phyloP scores from a whole-genome alignment of 495 filamentous ascomycete genomes.

The Saxophila tyrrhenica region DNA sequence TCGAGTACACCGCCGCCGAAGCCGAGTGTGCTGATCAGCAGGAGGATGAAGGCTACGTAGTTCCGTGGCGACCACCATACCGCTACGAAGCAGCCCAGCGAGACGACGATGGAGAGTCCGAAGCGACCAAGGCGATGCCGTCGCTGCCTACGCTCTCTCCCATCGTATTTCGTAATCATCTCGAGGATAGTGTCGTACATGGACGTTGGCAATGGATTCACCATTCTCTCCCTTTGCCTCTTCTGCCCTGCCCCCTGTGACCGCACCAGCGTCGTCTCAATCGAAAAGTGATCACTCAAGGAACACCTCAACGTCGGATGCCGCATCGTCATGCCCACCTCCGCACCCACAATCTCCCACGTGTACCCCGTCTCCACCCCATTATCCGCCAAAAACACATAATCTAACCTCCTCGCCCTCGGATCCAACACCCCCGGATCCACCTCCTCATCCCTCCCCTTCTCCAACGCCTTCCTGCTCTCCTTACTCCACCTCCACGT shows the following conservation, averaged over 20 bases:
- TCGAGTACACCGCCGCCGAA: slow-evolving; percentile 67
- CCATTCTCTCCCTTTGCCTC: slow-evolving; percentile 60
- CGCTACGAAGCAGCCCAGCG: slow-evolving; percentile 59
- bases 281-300: slow-evolving; percentile 85
- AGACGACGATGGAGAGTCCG: slow-evolving; percentile 48
- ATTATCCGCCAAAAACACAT: slow-evolving; percentile 58
- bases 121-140: slow-evolving; percentile 64
- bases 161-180: slow-evolving; percentile 52
- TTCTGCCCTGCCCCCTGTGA: slow-evolving; percentile 54
- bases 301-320: slow-evolving; percentile 76
- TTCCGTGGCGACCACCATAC: slow-evolving; percentile 75
- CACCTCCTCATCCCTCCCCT: slow-evolving; percentile 44
- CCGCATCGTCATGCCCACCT: slow-evolving; percentile 69
- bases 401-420: slow-evolving; percentile 79
- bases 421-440: slow-evolving; percentile 54
- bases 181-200: slow-evolving; percentile 64
- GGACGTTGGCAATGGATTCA: slow-evolving; percentile 31
- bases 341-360: slow-evolving; percentile 57
- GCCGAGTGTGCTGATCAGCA: slow-evolving; percentile 64
- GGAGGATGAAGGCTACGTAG: slow-evolving; percentile 69
- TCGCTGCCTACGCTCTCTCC: slow-evolving; percentile 58
- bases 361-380: slow-evolving; percentile 17
- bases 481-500: slow-evolving; percentile 83
- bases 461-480: slow-evolving; percentile 46
- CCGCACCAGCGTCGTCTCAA: slow-evolving; percentile 55